These are phyloP conservation scores for Termitomyces sp. DNA, from an alignment of 768 basidiomycete genomes.

Conservation along the genomic window DNA sequence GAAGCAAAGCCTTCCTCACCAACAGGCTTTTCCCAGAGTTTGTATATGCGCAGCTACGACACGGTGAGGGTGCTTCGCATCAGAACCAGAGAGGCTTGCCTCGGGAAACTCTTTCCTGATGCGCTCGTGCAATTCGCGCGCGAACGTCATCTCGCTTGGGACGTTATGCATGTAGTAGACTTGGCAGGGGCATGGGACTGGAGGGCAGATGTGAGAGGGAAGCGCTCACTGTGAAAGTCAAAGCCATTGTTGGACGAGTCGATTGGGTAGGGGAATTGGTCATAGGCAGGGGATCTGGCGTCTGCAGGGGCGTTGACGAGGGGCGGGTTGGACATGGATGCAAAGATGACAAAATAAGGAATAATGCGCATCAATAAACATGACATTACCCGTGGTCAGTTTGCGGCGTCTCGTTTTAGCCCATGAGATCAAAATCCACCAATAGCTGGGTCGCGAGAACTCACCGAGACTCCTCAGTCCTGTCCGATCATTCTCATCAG, in stretches of 20 bases:
- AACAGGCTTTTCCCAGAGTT: conserved; percentile 56
- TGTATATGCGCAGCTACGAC: conserved; percentile 53
- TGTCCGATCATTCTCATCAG: conserved; percentile 24
- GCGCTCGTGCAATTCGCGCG: conserved; percentile 51
- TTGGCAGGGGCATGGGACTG: conserved; percentile 15
- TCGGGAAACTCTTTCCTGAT: conserved; percentile 66
- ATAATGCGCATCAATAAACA: neutral
- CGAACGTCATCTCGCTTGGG: conserved; percentile 39
- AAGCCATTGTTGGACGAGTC: conserved; percentile 52
- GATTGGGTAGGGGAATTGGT: conserved; percentile 52
- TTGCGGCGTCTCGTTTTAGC: conserved; percentile 3
- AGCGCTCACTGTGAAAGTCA: conserved; percentile 64
- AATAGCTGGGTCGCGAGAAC: conserved; percentile 36
- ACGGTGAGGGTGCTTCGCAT: neutral
- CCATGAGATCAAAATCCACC: conserved; percentile 36
- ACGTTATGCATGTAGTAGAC: conserved; percentile 59
- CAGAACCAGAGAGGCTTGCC: conserved; percentile 26
- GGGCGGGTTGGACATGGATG: too few relatives aligned
- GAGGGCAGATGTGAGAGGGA: too few relatives aligned
- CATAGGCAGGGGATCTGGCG: conserved; percentile 45
- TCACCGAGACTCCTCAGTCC: conserved; percentile 30
- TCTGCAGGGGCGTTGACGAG: conserved; percentile 39
- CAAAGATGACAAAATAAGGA: neutral
- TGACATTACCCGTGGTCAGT: neutral
- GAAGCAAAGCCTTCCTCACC: conserved; percentile 29